Conservation (phyloP, 1,284 basidiomycete genomes). For the Amylostereum areolatum region DNA sequence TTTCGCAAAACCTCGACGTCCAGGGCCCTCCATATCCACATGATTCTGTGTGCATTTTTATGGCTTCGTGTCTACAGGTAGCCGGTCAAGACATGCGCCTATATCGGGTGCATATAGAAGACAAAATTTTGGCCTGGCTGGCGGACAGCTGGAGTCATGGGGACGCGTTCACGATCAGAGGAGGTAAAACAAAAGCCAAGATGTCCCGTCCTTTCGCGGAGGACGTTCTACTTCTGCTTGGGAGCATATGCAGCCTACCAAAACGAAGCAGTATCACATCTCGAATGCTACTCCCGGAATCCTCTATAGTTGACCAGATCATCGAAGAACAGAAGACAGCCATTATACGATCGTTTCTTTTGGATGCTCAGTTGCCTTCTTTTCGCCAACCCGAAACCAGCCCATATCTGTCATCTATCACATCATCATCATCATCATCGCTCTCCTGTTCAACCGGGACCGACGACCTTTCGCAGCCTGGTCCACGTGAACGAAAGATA, state of each 20-base stretch:
- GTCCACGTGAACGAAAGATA: conserved; percentile 56
- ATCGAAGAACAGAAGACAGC: conserved; percentile 50
- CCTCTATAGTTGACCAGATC: conserved; percentile 54
- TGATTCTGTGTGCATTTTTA: conserved; percentile 82
- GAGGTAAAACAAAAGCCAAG: conserved; percentile 19
- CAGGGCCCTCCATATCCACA: conserved; percentile 82
- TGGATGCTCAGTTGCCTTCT: conserved; percentile 56
- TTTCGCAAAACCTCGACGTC: conserved; percentile 77
- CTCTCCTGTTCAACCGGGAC: background rate
- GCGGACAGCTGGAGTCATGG: conserved; percentile 67
- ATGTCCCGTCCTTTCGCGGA: conserved; percentile 46
- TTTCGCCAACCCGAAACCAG: conserved; percentile 18
- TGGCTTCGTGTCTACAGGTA: conserved; percentile 59
- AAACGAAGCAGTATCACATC: conserved; percentile 40
- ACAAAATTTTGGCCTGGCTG: conserved; percentile 81
- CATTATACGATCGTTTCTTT: conserved; percentile 64
- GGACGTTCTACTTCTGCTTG: conserved; percentile 63
- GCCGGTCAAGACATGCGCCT: conserved; percentile 76
- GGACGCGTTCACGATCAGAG: conserved; percentile 21
- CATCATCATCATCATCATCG: background rate
- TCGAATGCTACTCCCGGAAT: conserved; percentile 56
- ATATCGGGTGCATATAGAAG: conserved; percentile 76
- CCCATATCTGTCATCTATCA: background rate
- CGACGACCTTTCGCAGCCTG: conserved; percentile 25
- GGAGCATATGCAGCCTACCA: conserved; percentile 52